Conservation (phyloP, 768 basidiomycete genomes). For the Cantharellus anzutake region DNA sequence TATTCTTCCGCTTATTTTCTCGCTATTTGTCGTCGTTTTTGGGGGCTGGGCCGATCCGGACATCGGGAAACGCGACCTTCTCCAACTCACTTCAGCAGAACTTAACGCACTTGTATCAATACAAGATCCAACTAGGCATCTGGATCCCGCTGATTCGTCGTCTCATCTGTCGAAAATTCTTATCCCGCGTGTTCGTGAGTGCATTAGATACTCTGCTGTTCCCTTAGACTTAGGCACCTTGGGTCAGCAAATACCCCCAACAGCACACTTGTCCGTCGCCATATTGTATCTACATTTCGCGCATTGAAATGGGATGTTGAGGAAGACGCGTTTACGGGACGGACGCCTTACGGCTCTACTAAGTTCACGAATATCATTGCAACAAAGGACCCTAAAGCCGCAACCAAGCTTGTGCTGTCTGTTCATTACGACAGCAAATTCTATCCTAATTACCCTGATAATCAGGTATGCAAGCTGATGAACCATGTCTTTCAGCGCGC, state of each 20-base stretch:
- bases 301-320: conserved; percentile 75
- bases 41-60: background rate
- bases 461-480: conserved; percentile 36
- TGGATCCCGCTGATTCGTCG: conserved; percentile 43
- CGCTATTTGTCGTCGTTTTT: background rate
- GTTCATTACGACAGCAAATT: conserved; percentile 93
- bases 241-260: conserved; percentile 46
- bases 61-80: conserved; percentile 5
- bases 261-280: conserved; percentile 63
- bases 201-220: conserved; percentile 1
- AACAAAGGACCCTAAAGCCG: conserved; percentile 79
- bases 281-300: conserved; percentile 55
- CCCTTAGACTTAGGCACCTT: background rate
- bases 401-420: conserved; percentile 64
- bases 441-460: conserved; percentile 46
- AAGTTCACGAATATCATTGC: conserved; percentile 83
- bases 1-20: background rate
- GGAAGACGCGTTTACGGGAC: conserved; percentile 56
- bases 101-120: conserved; percentile 31
- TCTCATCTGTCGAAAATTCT: conserved; percentile 72
- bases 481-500: conserved; percentile 2
- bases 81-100: conserved; percentile 16
- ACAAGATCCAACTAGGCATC: conserved; percentile 45
- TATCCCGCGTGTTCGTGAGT: conserved; percentile 65
- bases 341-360: conserved; percentile 66